These are phyloP conservation scores for Fragilaria crotonensis DNA, from an alignment of 108 stramenopile species.

Conservation along the genomic window DNA sequence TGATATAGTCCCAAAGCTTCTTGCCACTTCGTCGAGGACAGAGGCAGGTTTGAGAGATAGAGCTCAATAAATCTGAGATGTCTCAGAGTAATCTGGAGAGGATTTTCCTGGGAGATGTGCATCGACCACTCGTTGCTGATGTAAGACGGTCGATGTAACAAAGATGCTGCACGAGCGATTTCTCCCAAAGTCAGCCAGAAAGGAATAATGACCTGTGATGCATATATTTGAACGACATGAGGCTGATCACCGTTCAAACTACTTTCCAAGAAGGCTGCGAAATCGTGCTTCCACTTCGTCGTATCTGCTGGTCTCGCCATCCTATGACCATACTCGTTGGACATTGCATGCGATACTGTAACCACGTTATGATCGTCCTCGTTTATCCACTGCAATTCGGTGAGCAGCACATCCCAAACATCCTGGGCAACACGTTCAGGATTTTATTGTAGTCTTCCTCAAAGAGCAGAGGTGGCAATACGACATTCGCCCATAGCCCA, in stretches of 20 bases:
- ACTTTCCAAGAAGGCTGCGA: not conserved
- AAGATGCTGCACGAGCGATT: not conserved
- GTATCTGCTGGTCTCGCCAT: not conserved
- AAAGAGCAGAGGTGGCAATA: not conserved
- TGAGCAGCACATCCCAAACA: not conserved
- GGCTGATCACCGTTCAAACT: not conserved
- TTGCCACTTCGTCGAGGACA: not conserved
- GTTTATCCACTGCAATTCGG: not conserved
- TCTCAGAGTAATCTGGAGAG: not conserved
- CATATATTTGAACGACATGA: not conserved
- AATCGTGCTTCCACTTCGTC: not conserved
- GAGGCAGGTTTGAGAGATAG: not conserved
- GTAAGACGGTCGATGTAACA: not conserved
- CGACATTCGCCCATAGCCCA: constrained; percentile 1
- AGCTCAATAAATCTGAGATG: not conserved
- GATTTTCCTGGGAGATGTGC: not conserved
- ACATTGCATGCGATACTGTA: not conserved
- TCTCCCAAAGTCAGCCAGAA: not conserved
- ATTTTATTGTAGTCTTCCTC: not conserved
- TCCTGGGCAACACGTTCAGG: not conserved
- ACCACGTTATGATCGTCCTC: not conserved
- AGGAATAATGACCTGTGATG: not conserved
- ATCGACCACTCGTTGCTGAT: not conserved
- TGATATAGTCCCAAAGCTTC: constrained; percentile 1
- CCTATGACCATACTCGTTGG: not conserved